A percentile compares a stretch with the other conserved stretches of the same genome.
Evolutionary conservation across 345 rosid genomes (phyloP).

Genomic region (Passiflora organensis): DNA sequence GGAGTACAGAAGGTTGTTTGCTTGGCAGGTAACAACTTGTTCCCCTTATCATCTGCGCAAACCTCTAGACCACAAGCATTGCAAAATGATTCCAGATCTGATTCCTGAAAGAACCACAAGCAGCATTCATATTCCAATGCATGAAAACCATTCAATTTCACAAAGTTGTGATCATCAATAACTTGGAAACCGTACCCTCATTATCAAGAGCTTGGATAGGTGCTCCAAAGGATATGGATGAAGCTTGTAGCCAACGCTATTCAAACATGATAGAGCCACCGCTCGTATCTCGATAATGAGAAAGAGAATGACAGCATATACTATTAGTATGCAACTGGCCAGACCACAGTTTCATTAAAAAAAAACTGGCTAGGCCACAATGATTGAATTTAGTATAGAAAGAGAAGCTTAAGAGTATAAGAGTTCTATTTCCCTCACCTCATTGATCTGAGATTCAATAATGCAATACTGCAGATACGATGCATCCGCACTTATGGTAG

Average conservation of each 20-base stretch:
- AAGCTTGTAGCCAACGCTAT: conserved; percentile 78
- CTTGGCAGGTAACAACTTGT: conserved; percentile 52
- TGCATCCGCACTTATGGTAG: conserved; percentile 54
- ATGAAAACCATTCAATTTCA: neutral
- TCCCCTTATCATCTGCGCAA: conserved; percentile 44
- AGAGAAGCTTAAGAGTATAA: too few relatives aligned
- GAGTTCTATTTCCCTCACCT: neutral
- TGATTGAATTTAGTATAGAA: too few relatives aligned
- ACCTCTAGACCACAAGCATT: conserved; percentile 74
- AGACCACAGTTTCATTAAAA: too few relatives aligned
- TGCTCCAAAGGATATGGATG: conserved; percentile 72
- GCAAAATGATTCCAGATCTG: conserved; percentile 63
- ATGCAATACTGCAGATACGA: conserved; percentile 60
- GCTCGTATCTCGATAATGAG: conserved; percentile 49
- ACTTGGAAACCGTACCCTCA: conserved; percentile 48
- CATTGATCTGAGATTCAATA: neutral
- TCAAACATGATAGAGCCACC: conserved; percentile 55
- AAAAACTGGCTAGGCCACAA: too few relatives aligned
- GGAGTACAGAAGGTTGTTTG: conserved; percentile 57
- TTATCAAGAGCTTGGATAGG: conserved; percentile 57
- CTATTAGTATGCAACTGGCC: too few relatives aligned
- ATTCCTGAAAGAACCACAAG: conserved; percentile 40
- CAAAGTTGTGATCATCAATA: neutral
- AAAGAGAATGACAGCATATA: neutral
- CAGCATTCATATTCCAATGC: conserved; percentile 9